phyloP scores from a whole-genome alignment of 164 flowering plant genomes.

The Vitis labrusca region DNA sequence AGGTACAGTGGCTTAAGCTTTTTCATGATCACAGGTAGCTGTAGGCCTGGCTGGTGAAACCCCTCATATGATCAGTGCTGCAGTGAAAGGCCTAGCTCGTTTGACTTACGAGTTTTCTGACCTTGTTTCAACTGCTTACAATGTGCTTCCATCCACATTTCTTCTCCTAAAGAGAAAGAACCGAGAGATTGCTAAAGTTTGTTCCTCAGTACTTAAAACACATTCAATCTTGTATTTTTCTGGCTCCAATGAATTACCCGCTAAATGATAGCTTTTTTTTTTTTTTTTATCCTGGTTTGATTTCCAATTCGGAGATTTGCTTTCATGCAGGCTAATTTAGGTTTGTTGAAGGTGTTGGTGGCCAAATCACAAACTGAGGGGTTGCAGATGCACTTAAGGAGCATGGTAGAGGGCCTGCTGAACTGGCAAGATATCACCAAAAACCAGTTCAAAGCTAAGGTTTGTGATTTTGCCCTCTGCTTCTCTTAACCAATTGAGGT shows the following conservation, averaged over 20 bases:
- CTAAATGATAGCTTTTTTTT: too few species aligned
- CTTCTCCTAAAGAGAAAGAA: slow-evolving; percentile 81
- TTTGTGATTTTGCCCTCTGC: too few species aligned
- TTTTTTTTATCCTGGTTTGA: too few species aligned
- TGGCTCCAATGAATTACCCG: too few species aligned
- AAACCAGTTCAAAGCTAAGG: slow-evolving; percentile 9
- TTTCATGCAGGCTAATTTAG: slow-evolving; percentile 81
- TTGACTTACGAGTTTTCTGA: slow-evolving; percentile 96
- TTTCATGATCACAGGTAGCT: slow-evolving; percentile 54
- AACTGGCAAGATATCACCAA: too few species aligned
- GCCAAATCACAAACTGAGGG: slow-evolving; percentile 82
- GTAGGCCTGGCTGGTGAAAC: slow-evolving; percentile 87
- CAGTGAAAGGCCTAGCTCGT: slow-evolving; percentile 92
- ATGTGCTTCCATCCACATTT: slow-evolving; percentile 77
- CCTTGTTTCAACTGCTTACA: slow-evolving; percentile 67
- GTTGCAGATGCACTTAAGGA: slow-evolving; percentile 61
- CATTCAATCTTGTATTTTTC: background rate
- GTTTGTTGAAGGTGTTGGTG: slow-evolving; percentile 84
- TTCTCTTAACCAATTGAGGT: too few species aligned
- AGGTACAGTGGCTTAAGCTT: too few species aligned
- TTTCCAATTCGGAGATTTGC: background rate
- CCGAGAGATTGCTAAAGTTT: slow-evolving; percentile 78
- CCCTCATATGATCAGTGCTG: slow-evolving; percentile 97
- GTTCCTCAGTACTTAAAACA: slow-evolving; percentile 5
- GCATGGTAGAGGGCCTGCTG: slow-evolving; percentile 54